phyloP scores from a whole-genome alignment of 495 filamentous ascomycete genomes.

The Aspergillus mulundensis region DNA sequence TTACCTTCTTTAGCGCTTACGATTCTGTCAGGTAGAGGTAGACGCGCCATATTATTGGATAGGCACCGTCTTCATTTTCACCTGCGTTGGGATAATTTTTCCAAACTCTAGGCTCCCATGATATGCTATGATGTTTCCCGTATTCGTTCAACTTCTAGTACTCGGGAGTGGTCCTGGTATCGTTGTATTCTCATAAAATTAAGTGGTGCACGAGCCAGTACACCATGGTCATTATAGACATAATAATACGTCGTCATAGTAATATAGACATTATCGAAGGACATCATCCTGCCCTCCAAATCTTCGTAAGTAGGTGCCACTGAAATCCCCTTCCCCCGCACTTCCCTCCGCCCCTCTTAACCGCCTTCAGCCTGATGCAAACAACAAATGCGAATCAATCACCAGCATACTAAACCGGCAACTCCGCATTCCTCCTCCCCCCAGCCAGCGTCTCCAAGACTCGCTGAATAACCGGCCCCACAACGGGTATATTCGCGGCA shows the following conservation, averaged over 20 bases:
- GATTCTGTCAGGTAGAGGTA: not conserved
- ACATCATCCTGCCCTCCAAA: not conserved
- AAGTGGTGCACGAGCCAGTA: not conserved
- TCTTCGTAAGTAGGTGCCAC: not conserved
- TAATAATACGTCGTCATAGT: not conserved
- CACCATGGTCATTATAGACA: conserved; percentile 1
- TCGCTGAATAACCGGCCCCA: conserved; percentile 76
- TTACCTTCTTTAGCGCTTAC: not conserved
- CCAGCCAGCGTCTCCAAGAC: conserved; percentile 61
- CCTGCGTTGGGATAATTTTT: not conserved
- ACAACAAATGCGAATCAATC: not conserved
- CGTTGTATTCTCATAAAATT: not conserved
- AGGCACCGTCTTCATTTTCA: not conserved
- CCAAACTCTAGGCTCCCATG: not conserved
- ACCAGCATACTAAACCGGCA: conserved; percentile 55
- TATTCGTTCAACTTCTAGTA: not conserved
- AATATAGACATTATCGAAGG: conserved; percentile 5
- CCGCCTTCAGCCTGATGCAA: not conserved
- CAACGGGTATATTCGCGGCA: conserved; percentile 74
- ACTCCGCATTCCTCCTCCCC: conserved; percentile 65
- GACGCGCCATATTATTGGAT: not conserved
- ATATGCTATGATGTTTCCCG: too few relatives aligned
- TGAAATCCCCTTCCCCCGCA: not conserved
- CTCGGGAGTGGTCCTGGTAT: not conserved
- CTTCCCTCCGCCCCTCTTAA: not conserved